Evolutionary conservation across 768 basidiomycete species (phyloP).

Genomic region (Leucosporidium scottii): DNA sequence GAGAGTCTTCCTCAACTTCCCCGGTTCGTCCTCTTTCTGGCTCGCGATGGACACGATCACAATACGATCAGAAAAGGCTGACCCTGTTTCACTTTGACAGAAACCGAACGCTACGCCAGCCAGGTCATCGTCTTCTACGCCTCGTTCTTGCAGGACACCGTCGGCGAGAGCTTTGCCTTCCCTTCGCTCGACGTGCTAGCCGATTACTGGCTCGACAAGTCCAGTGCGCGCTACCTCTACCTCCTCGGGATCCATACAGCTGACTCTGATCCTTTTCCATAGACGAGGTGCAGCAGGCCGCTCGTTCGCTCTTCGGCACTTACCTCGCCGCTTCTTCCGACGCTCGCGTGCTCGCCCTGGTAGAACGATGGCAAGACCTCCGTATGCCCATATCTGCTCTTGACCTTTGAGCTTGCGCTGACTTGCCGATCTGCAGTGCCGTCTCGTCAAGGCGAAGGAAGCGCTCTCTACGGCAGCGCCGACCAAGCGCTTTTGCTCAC

Average conservation of each 20-base stretch:
- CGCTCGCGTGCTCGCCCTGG: constrained; percentile 51
- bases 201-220: constrained; percentile 65
- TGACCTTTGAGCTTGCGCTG: no score
- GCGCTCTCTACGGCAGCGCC: constrained; percentile 47
- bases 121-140: constrained; percentile 75
- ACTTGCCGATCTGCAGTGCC: constrained; percentile 7
- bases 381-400: background rate
- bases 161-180: constrained; percentile 57
- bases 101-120: constrained; percentile 60
- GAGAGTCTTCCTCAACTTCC: constrained; percentile 63
- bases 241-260: background rate
- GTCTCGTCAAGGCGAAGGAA: background rate
- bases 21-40: constrained; percentile 55
- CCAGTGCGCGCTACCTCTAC: constrained; percentile 48
- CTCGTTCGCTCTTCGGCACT: constrained; percentile 70
- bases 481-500: constrained; percentile 69
- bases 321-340: constrained; percentile 62
- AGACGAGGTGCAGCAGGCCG: constrained; percentile 72
- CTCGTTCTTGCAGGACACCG: constrained; percentile 56
- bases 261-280: background rate
- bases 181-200: constrained; percentile 71
- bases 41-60: no score
- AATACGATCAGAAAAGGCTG: background rate
- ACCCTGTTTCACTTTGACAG: constrained; percentile 43
- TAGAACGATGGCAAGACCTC: constrained; percentile 9